A percentile compares a stretch with the other conserved stretches of the same genome.
These are phyloP conservation scores for Apiotrichum gamsii DNA, from an alignment of 1,284 basidiomycete genomes.

Conservation along the genomic window DNA sequence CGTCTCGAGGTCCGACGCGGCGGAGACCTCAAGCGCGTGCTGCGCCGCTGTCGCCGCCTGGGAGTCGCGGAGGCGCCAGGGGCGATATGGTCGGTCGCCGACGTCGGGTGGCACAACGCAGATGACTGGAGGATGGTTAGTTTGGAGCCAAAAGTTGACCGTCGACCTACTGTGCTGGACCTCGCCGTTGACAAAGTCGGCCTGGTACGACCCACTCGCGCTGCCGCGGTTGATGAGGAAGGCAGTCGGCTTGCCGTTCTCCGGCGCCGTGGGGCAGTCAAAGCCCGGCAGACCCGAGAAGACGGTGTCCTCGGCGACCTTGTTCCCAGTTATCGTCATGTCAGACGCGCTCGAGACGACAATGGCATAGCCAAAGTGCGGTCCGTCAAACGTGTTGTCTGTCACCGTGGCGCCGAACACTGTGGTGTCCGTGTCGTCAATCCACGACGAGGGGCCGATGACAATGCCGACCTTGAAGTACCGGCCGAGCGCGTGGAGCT, in stretches of 20 bases:
- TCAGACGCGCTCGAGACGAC: slow-evolving; percentile 44
- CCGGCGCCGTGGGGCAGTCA: slow-evolving; percentile 43
- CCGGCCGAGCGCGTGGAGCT: slow-evolving; percentile 39
- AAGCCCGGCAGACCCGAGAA: slow-evolving; percentile 41
- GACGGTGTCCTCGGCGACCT: slow-evolving; percentile 21
- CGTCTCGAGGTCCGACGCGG: slow-evolving; percentile 25
- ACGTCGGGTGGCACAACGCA: slow-evolving; percentile 39
- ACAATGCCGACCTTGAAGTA: slow-evolving; percentile 48
- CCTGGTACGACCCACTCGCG: slow-evolving; percentile 41
- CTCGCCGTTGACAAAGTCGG: slow-evolving; percentile 48
- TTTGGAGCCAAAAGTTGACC: no score
- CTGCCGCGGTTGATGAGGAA: slow-evolving; percentile 46
- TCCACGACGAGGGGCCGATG: slow-evolving; percentile 46
- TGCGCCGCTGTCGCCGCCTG: slow-evolving; percentile 34
- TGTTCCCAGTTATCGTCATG: slow-evolving; percentile 43
- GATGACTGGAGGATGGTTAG: slow-evolving; percentile 34
- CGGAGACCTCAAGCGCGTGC: slow-evolving; percentile 12
- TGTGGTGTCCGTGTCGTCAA: slow-evolving; percentile 44
- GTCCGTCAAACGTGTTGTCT: slow-evolving; percentile 41
- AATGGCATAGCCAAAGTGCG: slow-evolving; percentile 46
- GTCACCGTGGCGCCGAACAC: slow-evolving; percentile 42
- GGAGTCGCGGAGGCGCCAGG: slow-evolving; percentile 45
- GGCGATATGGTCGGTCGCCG: slow-evolving; percentile 34
- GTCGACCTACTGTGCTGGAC: slow-evolving; percentile 44
- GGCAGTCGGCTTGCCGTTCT: slow-evolving; percentile 41